Percentiles rank a stretch among this genome's conserved stretches.
Evolutionary conservation across 495 filamentous ascomycete genomes (phyloP).

Genomic region (Daldinia loculata): DNA sequence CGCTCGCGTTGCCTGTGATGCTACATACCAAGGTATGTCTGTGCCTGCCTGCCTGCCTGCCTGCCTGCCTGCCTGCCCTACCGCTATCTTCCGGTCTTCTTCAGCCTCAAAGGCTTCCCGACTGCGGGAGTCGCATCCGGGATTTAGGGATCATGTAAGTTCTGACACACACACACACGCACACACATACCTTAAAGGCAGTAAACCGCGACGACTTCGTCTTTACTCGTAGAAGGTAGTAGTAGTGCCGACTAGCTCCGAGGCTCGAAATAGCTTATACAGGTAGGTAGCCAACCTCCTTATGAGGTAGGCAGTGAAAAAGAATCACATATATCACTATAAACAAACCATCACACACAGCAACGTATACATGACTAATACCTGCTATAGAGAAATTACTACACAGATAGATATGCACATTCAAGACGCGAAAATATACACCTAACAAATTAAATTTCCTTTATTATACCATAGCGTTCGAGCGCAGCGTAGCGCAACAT

Average conservation of each 20-base stretch:
- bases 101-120: slow-evolving; percentile 1
- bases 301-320: neutral
- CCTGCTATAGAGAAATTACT: neutral
- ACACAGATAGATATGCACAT: neutral
- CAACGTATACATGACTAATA: neutral
- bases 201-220: neutral
- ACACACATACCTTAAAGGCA: neutral
- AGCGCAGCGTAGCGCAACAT: neutral
- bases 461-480: neutral
- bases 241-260: neutral
- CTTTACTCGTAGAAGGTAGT: neutral
- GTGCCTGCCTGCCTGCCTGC: neutral
- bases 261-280: neutral
- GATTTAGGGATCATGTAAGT: neutral
- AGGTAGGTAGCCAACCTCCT: neutral
- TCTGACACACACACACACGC: neutral
- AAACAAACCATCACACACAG: neutral
- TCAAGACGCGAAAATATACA: neutral
- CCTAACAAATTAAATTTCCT: neutral
- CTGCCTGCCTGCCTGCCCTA: neutral
- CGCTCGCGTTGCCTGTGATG: neutral
- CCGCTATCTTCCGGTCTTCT: slow-evolving; percentile 2
- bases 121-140: neutral
- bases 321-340: neutral
- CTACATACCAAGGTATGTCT: neutral